Evolutionary conservation across 2,329 filamentous ascomycete genomes (phyloP), one percentile per base, ranked within the genome.

Genomic region (Pezicula rhizophila): DNA sequence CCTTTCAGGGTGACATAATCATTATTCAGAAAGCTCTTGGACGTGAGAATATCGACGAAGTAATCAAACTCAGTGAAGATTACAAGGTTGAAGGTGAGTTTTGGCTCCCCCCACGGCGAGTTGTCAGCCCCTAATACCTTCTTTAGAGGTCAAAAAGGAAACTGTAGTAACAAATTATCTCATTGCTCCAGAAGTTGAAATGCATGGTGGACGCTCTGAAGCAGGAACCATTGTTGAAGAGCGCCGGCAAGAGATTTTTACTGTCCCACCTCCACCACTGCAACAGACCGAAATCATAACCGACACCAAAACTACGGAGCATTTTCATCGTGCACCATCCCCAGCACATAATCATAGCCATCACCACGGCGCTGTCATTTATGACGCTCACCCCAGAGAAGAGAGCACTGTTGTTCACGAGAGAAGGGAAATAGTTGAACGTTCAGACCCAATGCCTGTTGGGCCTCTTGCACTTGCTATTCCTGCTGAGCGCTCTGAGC

Each of bases 1-100:
- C 33, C 6, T 7, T 56, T 15, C 26, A 93, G 87, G 89, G 86
- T 35, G 84, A 86, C 57, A 86, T 85, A 18, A 82, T 93, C 58
- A 79, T 96, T 46, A 82, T 97, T 31, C 82, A 87, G 58, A 85
- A 88, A 62, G 91, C 92, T 8, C 76, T 97, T 5, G 87, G 89
- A 14, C 91, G 95, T 59, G 82, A 92, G 15, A 89, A 96, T 59
- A 96, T 96, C 54, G 90, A 96, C 58, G 87, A 95, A 60, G 76
- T 96, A 40, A 86, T 96, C 59, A 85, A 82, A 60, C 74, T 90
- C 44, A 95, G 89, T 66, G 87, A 90, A 60, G 82, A 85, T 28
- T 90, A 89, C 68, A 83, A 78, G 63, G 77, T 35, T 25, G 60
- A 78, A 62, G 73, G 77, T 79, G 60, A 61, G 73, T 61, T 10